Evolutionary conservation across 495 filamentous ascomycete genomes (phyloP), one percentile per base, ranked within the genome.

Genomic region (Xylaria scruposa): DNA sequence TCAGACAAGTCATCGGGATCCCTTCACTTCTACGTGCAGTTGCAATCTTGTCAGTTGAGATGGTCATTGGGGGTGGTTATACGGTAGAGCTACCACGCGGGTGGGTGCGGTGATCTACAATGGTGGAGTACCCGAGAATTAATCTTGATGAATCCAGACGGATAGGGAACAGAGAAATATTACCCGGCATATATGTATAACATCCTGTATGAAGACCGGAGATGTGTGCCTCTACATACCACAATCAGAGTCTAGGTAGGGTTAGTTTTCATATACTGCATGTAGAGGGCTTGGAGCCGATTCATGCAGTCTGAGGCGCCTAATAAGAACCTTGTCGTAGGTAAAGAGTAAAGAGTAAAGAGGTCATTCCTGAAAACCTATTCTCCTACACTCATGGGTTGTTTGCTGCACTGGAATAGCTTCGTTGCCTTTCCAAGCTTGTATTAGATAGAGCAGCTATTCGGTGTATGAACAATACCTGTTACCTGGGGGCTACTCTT

Each of bases 131-230:
- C 38, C 38, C 53, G n/a, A 21, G 67, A 47, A 69, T 69, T 69
- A 47, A 69, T 49, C 36, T 61, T 69, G 53, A 69, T 69, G 67
- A 61, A 61, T 33, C 19, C 29, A 69, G 17, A 42, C 49, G 53
- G 53, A 46, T 60, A 24, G 54, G 67, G 24, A 47, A 33, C 54
- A 69, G 26, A 44, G 49, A 46, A 21, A 47, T 69, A 69, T 69
- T 69, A 69, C 54, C 67, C 67, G 67, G 67, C 56, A 69, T 60
- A 68, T 68, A 69, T 47, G 36, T 61, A 69, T 54, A 61, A 36
- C 67, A 36, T 49, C 51, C 67, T 26, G 29, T 60, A 60, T 36
- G 54, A 61, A 31, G 21, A 4, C 56, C 26, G 38, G 53, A 49
- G 46, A 56, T n/a, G 47, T 54, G 8, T 15, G 19, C 29, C 49